Evolutionary conservation across 1,284 basidiomycete species (phyloP), one percentile per base, ranked within the genome.

Genomic region (Tylopilus sp.): DNA sequence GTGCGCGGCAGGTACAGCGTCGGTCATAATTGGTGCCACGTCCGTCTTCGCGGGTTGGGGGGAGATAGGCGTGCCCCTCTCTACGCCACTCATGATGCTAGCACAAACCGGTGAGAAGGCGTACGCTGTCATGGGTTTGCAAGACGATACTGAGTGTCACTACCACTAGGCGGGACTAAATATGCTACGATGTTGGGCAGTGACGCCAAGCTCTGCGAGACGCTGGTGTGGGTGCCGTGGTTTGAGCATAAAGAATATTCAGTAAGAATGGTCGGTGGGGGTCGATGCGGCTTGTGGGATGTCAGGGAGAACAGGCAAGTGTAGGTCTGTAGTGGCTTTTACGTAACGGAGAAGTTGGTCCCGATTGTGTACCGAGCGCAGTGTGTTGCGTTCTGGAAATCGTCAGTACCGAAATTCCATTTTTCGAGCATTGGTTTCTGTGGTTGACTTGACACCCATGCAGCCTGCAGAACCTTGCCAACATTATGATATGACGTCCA

Each of bases 181-280:
- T 61, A 61, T 1, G 53, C 49, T 6, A 30, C n/a, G 1, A 41
- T 45, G n/a, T n/a, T n/a, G 30, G 41, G 56, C 4, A 21, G 3
- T 12, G 41, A 54, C 18, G n/a, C 44, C 6, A 49, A 41, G 15
- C 44, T 59, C 21, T 59, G 46, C 9, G 59, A 57, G 34, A 44
- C 59, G 11, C 35, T 51, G 9, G 59, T 59, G 10, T 59, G 57
- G 51, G 55, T 59, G 4, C 55, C 59, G 0, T 59, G 56, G 57
- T 43, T 47, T 2, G 57, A 59, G 12, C 59, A 59, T 16, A 59
- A 60, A 26, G 25, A 46, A 1, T 59, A 50, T 50, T 59, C 57
- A 0, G 59, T 59, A 30, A 55, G 58, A 23, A 42, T 49, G 35
- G 26, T 57, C 2, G 23, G 28, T n/a, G 36, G 3, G 2, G 23